Conservation (phyloP, 768 basidiomycete species). For the Lactifluus volemus region DNA sequence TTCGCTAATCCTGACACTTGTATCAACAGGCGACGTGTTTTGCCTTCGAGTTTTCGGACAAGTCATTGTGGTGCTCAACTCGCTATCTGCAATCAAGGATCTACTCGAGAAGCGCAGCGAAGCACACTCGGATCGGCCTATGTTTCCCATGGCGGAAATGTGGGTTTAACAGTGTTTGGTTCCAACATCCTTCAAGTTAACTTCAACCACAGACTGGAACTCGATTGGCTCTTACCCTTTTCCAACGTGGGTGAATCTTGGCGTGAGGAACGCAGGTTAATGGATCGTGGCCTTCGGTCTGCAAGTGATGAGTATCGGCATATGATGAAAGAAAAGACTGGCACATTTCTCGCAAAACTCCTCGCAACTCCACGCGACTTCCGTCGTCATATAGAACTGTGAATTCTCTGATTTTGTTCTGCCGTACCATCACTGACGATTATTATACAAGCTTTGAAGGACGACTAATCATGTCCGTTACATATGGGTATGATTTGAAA, state of each 20-base stretch:
- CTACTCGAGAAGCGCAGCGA: slow-evolving; percentile 5
- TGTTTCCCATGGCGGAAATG: slow-evolving; percentile 1
- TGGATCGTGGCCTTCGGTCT: slow-evolving; percentile 1
- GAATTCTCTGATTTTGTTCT: neutral
- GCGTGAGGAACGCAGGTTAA: neutral
- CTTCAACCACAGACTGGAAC: too few relatives aligned
- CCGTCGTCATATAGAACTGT: neutral
- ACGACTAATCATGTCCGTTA: neutral
- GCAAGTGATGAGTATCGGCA: neutral
- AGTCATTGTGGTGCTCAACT: neutral
- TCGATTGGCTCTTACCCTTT: too few relatives aligned
- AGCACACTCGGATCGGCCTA: neutral
- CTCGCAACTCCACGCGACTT: neutral
- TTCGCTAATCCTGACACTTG: neutral
- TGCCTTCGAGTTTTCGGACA: neutral
- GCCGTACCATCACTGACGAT: neutral
- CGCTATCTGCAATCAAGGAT: neutral
- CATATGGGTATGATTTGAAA: slow-evolving; percentile 2
- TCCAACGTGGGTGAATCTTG: too few relatives aligned
- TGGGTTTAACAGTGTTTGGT: neutral
- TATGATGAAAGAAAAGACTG: slow-evolving; percentile 1
- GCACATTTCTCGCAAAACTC: neutral
- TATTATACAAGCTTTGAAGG: neutral
- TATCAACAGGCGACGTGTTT: neutral
- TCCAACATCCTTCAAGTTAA: too few relatives aligned